Base-by-base conservation (phyloP, 768 basidiomycete species). In the Phylloporus rhodoxanthus region DNA sequence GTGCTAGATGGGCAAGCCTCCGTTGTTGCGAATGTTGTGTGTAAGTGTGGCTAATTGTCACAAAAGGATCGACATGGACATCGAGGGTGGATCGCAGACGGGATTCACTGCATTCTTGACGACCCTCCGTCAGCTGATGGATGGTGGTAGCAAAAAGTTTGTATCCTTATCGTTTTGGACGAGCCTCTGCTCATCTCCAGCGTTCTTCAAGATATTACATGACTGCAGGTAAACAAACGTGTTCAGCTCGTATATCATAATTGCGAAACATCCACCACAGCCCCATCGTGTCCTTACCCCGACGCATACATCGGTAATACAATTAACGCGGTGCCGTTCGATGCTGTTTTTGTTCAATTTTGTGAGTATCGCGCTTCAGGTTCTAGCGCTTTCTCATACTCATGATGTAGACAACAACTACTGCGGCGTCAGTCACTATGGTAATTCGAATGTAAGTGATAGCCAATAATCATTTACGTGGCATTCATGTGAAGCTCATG, bases 311-410 rank as follows among this genome's bases (percentile, higher is more conserved):
- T 78, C 2, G 72, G 74, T 6, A 47, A 62, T 11, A 70, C 73
- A 7, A 41, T 78, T 30, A 72, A 76, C 45, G 61, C 66, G 0
- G 72, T 74, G 11, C 58, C 62, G 0, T 78, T 78, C 48, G 76
- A 78, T 51, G 77, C 75, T 0, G 65, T 78, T 32, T 78, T 74
- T 49, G 77, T 78, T 8, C 77, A 78, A 49, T 77, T 78, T 62
- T 77, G 76, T 57, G 42, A 11, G 61, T 49, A 9, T 19, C 15
- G 1, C 11, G 2, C n/a, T 13, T 45, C 7, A 6, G 23, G 2
- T 10, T 23, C 23, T 8, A 11, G 5, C 3, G 9, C 8, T 29
- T 28, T 39, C 13, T n/a, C 50, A 51, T 8, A 50, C 9, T 9
- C 2, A 6, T 25, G 25, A 10, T 14, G n/a, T 47, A 76, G 75